Evolutionary conservation across 495 filamentous ascomycete genomes (phyloP), one percentile per base, ranked within the genome.

Genomic region (Zalerion maritima): DNA sequence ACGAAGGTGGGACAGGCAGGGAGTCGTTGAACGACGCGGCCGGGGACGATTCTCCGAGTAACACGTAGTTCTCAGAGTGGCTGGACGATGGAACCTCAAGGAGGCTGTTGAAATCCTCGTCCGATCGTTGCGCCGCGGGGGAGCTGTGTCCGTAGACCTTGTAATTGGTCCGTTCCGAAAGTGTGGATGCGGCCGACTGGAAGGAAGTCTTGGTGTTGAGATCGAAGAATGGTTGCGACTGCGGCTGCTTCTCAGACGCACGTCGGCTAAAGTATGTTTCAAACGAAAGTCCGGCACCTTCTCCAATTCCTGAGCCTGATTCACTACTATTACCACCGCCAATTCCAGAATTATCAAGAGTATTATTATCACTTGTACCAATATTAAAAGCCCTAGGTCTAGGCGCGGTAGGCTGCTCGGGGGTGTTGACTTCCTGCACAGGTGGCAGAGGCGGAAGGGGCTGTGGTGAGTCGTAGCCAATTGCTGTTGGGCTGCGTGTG

Each of bases 151-250:
- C 54, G 36, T 64, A 61, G 15, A 67, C 50, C 40, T 62, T 64
- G 57, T 67, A 69, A 45, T 71, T 71, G 10, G 62, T 50, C 6
- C 43, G 60, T 27, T 67, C 64, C 21, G 64, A 66, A 12, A 55
- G 45, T 6, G 58, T 62, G 18, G 62, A 58, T 29, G 42, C 40
- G 10, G 51, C 57, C 8, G 63, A 62, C 18, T 47, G 41, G 29
- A 68, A 69, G 4, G 64, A 68, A 1, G 47, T 34, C 36, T 65
- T 69, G 26, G 51, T 43, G 14, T 41, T 45, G 30, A 47, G 57
- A 30, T 37, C 45, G 36, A 21, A 43, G 27, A 18, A 14, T 11
- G 34, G 12, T 24, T 29, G 29, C n/a, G 15, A 34, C 12, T 38
- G 34, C 3, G 24, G 24, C 4, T 18, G 13, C 11, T 19, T 26